Evolutionary conservation across 2,329 filamentous ascomycete genomes (phyloP).

Genomic region (Calonectria hawksworthii): DNA sequence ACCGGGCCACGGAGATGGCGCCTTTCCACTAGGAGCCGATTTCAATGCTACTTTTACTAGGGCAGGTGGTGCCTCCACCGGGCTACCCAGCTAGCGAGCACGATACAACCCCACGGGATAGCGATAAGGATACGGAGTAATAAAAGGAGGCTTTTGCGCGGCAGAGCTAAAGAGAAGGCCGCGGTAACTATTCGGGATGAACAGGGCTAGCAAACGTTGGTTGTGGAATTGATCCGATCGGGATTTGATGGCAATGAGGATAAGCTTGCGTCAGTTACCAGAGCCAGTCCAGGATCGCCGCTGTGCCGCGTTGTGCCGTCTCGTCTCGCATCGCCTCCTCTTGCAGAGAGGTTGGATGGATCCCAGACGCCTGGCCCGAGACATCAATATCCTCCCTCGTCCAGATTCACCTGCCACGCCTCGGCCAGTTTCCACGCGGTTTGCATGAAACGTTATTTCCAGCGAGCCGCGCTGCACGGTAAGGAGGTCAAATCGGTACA

Average conservation of each 20-base stretch:
- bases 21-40: slow-evolving; percentile 18
- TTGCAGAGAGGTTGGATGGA: slow-evolving; percentile 14
- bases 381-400: slow-evolving; percentile 14
- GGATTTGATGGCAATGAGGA: slow-evolving; percentile 8
- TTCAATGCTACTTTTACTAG: slow-evolving; percentile 29
- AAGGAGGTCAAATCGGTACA: neutral
- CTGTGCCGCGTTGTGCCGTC: neutral
- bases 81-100: slow-evolving; percentile 18
- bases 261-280: slow-evolving; percentile 15
- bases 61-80: slow-evolving; percentile 22
- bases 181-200: slow-evolving; percentile 13
- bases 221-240: slow-evolving; percentile 2
- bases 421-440: neutral
- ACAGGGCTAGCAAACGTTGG: neutral
- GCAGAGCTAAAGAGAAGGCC: slow-evolving; percentile 6
- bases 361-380: slow-evolving; percentile 18
- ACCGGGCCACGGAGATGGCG: slow-evolving; percentile 29
- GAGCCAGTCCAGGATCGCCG: slow-evolving; percentile 6
- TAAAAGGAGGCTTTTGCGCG: slow-evolving; percentile 10
- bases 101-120: slow-evolving; percentile 21
- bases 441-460: slow-evolving; percentile 28
- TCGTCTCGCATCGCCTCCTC: slow-evolving; percentile 7
- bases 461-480: slow-evolving; percentile 23
- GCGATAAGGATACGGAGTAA: slow-evolving; percentile 24
- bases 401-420: slow-evolving; percentile 7